Conservation (phyloP, 2,329 filamentous ascomycete species). For the Xylaria arbuscula region DNA sequence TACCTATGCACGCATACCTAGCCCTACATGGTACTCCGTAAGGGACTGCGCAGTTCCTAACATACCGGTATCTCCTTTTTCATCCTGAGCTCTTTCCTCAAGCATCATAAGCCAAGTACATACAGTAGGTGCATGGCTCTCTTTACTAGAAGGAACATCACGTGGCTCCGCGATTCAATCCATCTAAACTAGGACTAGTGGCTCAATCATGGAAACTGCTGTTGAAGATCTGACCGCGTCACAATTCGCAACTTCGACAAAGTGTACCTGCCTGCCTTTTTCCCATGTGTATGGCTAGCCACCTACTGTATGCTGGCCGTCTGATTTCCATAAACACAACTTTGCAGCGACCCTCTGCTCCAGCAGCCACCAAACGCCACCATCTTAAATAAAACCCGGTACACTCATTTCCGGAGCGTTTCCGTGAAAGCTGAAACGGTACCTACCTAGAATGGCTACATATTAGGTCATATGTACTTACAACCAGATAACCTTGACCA, state of each 20-base stretch:
- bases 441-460: neutral
- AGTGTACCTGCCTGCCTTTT: neutral
- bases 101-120: neutral
- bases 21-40: no score
- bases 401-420: neutral
- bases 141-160: conserved; percentile 12
- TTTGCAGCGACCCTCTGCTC: neutral
- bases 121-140: neutral
- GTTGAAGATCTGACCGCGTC: conserved; percentile 7
- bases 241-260: neutral
- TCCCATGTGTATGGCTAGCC: no score
- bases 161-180: conserved; percentile 27
- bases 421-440: neutral
- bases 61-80: no score
- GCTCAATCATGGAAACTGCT: conserved; percentile 9
- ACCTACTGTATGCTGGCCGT: neutral
- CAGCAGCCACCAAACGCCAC: neutral
- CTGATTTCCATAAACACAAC: neutral
- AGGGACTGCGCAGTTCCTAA: no score
- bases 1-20: no score
- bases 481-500: neutral
- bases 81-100: neutral
- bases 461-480: neutral
- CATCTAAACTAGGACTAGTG: neutral
- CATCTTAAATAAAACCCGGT: neutral